These are phyloP conservation scores for Tetracentron sinense DNA, from an alignment of 164 flowering plant species.

Conservation along the genomic window DNA sequence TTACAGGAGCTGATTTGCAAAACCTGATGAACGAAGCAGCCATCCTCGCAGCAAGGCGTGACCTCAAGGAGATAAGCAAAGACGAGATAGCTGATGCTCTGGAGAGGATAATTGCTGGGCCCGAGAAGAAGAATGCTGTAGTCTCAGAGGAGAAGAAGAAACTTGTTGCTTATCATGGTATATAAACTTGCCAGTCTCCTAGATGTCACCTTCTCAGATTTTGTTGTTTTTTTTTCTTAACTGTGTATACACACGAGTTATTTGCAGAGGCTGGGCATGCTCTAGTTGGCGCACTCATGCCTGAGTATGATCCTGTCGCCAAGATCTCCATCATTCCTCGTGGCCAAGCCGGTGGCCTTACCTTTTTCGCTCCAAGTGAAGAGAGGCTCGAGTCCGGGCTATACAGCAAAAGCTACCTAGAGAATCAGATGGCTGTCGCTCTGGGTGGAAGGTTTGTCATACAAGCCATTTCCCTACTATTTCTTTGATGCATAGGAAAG, in stretches of 20 bases:
- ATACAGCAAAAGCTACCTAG: conserved; percentile 94
- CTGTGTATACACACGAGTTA: background rate
- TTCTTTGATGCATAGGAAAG: background rate
- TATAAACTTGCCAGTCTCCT: background rate
- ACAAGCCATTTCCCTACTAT: background rate
- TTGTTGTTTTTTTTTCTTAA: background rate
- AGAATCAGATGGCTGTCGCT: conserved; percentile 99
- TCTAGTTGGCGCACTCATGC: conserved; percentile 92
- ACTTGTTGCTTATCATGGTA: conserved; percentile 96
- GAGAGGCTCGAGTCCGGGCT: conserved; percentile 95
- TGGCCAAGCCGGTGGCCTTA: conserved; percentile 98
- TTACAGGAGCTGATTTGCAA: conserved; percentile 92
- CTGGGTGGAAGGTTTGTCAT: conserved; percentile 88
- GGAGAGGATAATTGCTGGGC: conserved; percentile 96
- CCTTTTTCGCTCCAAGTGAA: conserved; percentile 95
- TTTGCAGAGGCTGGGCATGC: conserved; percentile 98
- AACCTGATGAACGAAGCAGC: conserved; percentile 98
- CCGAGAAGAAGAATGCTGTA: conserved; percentile 97
- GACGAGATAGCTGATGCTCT: conserved; percentile 91
- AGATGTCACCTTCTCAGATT: background rate
- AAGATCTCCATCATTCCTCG: conserved; percentile 97
- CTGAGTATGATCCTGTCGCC: conserved; percentile 95
- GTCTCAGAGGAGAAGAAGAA: conserved; percentile 93
- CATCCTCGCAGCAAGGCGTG: conserved; percentile 94
- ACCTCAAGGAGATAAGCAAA: conserved; percentile 86